Percentiles rank a stretch among this genome's conserved stretches.
Evolutionary conservation across 371 early-diverging fungal genomes (phyloP).

Genomic region (Mortierella polycephala): DNA sequence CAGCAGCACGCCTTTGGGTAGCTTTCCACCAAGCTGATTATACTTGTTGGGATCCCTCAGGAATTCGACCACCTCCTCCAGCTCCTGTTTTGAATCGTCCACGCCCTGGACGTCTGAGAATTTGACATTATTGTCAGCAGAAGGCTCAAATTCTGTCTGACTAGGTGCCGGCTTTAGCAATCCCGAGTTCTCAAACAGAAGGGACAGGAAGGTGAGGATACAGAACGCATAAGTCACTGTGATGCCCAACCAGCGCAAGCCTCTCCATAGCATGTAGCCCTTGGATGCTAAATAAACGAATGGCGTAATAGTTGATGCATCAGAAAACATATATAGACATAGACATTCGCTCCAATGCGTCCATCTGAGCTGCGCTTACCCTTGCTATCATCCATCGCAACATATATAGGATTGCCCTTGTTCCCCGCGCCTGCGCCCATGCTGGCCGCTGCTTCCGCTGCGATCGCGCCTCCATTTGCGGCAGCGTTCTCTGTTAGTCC

Average conservation of each 20-base stretch:
- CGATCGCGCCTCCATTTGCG: slow-evolving; percentile 19
- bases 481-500: slow-evolving; percentile 16
- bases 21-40: slow-evolving; percentile 91
- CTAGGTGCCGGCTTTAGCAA: slow-evolving; percentile 72
- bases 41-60: slow-evolving; percentile 92
- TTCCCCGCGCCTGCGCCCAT: slow-evolving; percentile 28
- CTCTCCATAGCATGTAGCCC: slow-evolving; percentile 76
- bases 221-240: slow-evolving; percentile 83
- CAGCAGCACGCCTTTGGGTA: slow-evolving; percentile 97
- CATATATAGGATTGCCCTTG: slow-evolving; percentile 48
- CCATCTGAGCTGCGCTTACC: slow-evolving; percentile 10
- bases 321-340: background rate
- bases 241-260: slow-evolving; percentile 77
- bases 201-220: slow-evolving; percentile 75
- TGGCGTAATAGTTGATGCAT: slow-evolving; percentile 20
- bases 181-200: slow-evolving; percentile 83
- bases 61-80: slow-evolving; percentile 96
- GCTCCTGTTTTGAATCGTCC: slow-evolving; percentile 96
- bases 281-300: slow-evolving; percentile 60
- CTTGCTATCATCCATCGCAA: slow-evolving; percentile 41
- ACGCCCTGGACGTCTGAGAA: slow-evolving; percentile 98
- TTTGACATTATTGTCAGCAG: slow-evolving; percentile 71
- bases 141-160: slow-evolving; percentile 79
- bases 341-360: background rate
- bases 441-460: slow-evolving; percentile 20